Evolutionary conservation across 148 eudicot genomes (phyloP).

Genomic region (Cornus kousa): DNA sequence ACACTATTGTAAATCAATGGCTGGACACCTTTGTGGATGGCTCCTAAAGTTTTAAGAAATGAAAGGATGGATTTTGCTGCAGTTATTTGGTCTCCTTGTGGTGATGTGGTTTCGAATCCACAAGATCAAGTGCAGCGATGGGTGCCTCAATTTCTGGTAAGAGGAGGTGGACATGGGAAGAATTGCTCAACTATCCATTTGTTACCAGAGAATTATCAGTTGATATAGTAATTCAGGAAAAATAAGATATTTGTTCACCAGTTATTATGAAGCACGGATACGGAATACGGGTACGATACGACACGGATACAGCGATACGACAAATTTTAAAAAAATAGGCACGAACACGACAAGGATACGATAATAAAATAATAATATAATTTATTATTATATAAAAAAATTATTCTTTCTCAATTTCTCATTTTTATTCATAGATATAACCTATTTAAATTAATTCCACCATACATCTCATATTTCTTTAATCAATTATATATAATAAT

Average conservation of each 20-base stretch:
- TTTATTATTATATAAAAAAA: too few species aligned
- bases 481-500: too few species aligned
- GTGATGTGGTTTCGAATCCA: slow-evolving; percentile 18
- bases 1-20: background rate
- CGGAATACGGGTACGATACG: too few species aligned
- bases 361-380: too few species aligned
- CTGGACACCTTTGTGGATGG: slow-evolving; percentile 61
- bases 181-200: slow-evolving; percentile 54
- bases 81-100: slow-evolving; percentile 72
- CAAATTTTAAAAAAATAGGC: too few species aligned
- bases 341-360: too few species aligned
- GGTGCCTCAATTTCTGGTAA: slow-evolving; percentile 34
- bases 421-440: too few species aligned
- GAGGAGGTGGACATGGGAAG: slow-evolving; percentile 29
- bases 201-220: slow-evolving; percentile 4
- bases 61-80: slow-evolving; percentile 34
- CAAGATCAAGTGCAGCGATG: slow-evolving; percentile 31
- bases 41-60: slow-evolving; percentile 37
- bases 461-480: too few species aligned
- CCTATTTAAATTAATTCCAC: too few species aligned
- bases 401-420: too few species aligned
- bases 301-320: too few species aligned
- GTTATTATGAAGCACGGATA: too few species aligned
- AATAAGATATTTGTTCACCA: slow-evolving; percentile 31
- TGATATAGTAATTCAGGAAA: background rate